These are phyloP conservation scores for Parastagonospora nodorum DNA, from an alignment of 2,329 filamentous ascomycete species.

Conservation along the genomic window DNA sequence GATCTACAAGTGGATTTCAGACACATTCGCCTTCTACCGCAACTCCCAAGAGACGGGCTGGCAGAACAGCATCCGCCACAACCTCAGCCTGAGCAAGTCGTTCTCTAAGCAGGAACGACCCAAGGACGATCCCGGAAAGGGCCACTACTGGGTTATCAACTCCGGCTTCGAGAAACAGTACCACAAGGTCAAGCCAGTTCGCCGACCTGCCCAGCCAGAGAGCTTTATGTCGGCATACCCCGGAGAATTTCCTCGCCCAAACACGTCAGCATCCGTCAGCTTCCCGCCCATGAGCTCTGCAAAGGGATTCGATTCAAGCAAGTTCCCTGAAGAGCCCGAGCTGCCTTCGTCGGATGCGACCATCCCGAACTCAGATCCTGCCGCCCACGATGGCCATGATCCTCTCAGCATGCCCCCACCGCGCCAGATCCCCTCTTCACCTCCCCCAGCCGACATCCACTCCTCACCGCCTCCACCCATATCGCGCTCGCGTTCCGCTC, in stretches of 20 bases:
- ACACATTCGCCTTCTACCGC: constrained; percentile 84
- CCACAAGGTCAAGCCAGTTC: constrained; percentile 79
- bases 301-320: constrained; percentile 56
- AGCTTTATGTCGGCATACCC: constrained; percentile 39
- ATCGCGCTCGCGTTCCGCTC: constrained; percentile 58
- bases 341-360: constrained; percentile 57
- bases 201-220: constrained; percentile 56
- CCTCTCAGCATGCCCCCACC: constrained; percentile 51
- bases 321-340: constrained; percentile 57
- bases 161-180: constrained; percentile 88
- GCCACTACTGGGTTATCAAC: constrained; percentile 95
- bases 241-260: constrained; percentile 42
- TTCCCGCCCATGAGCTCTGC: constrained; percentile 45
- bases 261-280: constrained; percentile 45
- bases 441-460: constrained; percentile 72
- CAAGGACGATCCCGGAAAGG: constrained; percentile 96
- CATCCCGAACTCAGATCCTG: constrained; percentile 57
- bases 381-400: constrained; percentile 54
- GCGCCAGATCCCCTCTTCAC: constrained; percentile 67
- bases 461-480: constrained; percentile 94
- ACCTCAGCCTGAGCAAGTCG: constrained; percentile 93
- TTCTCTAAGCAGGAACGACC: constrained; percentile 95
- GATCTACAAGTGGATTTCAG: constrained; percentile 99
- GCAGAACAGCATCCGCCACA: constrained; percentile 99
- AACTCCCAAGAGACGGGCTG: constrained; percentile 83